Evolutionary conservation across 352 stramenopile genomes (phyloP).

Genomic region (Pythium diclinum): DNA sequence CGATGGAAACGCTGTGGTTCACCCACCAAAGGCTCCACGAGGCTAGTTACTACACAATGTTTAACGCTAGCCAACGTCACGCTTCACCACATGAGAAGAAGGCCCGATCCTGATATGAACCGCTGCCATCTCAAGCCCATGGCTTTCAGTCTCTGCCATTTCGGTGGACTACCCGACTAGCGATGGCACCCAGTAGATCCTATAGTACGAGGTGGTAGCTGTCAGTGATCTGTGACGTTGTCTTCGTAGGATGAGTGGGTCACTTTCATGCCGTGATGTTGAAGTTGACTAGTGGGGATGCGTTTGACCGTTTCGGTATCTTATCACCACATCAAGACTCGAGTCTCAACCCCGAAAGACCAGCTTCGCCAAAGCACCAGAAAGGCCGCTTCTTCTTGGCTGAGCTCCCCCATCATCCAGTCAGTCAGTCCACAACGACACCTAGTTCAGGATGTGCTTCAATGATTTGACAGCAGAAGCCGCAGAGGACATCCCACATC

Average conservation of each 20-base stretch:
- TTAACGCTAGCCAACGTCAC: too few relatives aligned
- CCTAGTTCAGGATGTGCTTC: not conserved
- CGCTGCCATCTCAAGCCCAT: too few relatives aligned
- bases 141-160: too few relatives aligned
- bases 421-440: not conserved
- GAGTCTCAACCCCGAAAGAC: slow-evolving; percentile 1
- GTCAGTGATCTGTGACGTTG: not conserved
- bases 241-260: not conserved
- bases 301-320: not conserved
- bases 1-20: too few relatives aligned
- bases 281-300: not conserved
- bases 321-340: not conserved
- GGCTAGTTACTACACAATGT: too few relatives aligned
- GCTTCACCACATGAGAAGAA: too few relatives aligned
- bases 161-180: too few relatives aligned
- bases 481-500: too few relatives aligned
- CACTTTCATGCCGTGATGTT: not conserved
- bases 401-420: not conserved
- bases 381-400: not conserved
- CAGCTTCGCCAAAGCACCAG: not conserved
- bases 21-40: too few relatives aligned
- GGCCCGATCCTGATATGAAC: too few relatives aligned
- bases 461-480: not conserved
- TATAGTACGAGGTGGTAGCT: not conserved
- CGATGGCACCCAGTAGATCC: not conserved